Percentiles rank a stretch among this genome's conserved stretches.
These are phyloP conservation scores for Erysimum cheiranthoides DNA, from an alignment of 345 rosid genomes.

Conservation along the genomic window DNA sequence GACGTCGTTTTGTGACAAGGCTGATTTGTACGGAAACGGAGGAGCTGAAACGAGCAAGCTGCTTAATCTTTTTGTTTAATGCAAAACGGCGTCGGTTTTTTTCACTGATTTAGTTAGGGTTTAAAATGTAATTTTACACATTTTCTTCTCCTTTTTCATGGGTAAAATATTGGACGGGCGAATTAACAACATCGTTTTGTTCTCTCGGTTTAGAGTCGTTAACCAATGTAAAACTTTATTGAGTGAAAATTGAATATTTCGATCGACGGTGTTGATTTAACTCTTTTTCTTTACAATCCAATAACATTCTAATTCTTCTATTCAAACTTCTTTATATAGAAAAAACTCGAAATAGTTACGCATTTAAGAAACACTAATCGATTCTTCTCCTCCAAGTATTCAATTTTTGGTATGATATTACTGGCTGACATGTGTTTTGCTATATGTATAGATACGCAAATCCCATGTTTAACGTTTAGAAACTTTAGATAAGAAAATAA, in stretches of 20 bases:
- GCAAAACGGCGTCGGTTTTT: slow-evolving; percentile 24
- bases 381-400: background rate
- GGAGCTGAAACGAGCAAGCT: slow-evolving; percentile 52
- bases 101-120: slow-evolving; percentile 23
- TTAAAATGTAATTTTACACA: slow-evolving; percentile 40
- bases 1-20: slow-evolving; percentile 64
- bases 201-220: slow-evolving; percentile 29
- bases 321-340: background rate
- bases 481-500: background rate
- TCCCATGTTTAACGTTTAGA: background rate
- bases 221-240: slow-evolving; percentile 25
- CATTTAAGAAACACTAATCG: background rate
- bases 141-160: slow-evolving; percentile 26
- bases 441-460: background rate
- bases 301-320: background rate
- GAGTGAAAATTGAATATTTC: background rate
- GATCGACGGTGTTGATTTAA: background rate
- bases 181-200: slow-evolving; percentile 30
- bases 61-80: slow-evolving; percentile 62
- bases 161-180: slow-evolving; percentile 23
- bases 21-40: slow-evolving; percentile 45
- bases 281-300: background rate
- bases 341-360: background rate
- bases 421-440: background rate
- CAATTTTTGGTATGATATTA: background rate